Evolutionary conservation across 768 basidiomycete genomes (phyloP), one percentile per base, ranked within the genome.

Genomic region (Hygrophorus russula): DNA sequence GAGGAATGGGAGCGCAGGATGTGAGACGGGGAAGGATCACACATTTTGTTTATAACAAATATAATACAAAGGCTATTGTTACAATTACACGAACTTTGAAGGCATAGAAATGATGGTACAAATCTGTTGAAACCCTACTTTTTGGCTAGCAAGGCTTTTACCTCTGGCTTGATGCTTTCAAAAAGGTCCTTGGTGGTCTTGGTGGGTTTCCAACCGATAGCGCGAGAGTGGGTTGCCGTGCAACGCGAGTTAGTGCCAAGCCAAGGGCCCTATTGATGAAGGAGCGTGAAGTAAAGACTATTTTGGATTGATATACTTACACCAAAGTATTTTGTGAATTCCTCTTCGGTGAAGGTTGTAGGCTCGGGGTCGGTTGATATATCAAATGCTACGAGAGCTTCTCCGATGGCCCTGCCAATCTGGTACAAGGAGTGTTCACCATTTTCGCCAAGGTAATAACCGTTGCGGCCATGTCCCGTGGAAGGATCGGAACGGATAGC

Each of bases 1-100:
- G 76, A 65, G 0, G 70, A 64, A 56, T 97, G 93, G 2, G 73
- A 65, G 9, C 93, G 80, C 19, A 96, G 65, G 15, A 88, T 64
- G 51, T 91, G 86, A 3, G 73, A 65, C 0, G 91, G 93, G 3
- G 37, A 17, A 14, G 45, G 39, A 7, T 24, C 24, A 3, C 24
- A 3, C 4, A 24, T 24, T 24, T 7, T 24, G 24, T 24, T 24
- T 7, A 24, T 24, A 24, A n/a, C n/a, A n/a, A n/a, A n/a, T n/a
- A n/a, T n/a, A n/a, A 24, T 24, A 24, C 24, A 24, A 24, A 24
- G 24, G n/a, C n/a, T n/a, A n/a, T n/a, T n/a, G n/a, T n/a, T n/a
- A n/a, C n/a, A n/a, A n/a, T n/a, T n/a, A n/a, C n/a, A n/a, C n/a
- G n/a, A n/a, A n/a, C n/a, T n/a, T n/a, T n/a, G n/a, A n/a, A 7